Evolutionary conservation across 1,284 basidiomycete species (phyloP), one percentile per base, ranked within the genome.

Genomic region (Thecaphora thlaspeos): DNA sequence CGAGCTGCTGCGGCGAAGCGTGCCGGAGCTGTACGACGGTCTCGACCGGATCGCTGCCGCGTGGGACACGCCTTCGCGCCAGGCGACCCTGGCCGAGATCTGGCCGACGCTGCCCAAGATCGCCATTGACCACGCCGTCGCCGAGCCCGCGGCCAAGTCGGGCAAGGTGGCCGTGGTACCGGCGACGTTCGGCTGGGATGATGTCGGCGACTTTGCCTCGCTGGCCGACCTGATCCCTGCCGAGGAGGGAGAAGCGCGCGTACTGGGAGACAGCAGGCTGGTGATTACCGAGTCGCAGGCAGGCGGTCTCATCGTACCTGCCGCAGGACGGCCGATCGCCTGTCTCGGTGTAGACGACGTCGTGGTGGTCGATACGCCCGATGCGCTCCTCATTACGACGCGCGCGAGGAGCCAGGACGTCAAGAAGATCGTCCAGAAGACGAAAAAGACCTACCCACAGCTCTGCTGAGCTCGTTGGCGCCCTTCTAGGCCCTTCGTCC

Each of bases 101-200:
- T 77, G 76, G 76, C 70, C 71, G 15, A 56, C 44, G 23, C 57
- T 77, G 28, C 67, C 71, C 46, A 77, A 77, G 68, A 77, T 77
- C 37, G 76, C 76, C 12, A 77, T 77, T 40, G 76, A 77, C 50
- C 76, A 77, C 43, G 76, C 76, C 18, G 74, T 77, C 2, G 76
- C 76, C 12, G 76, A 77, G 55, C 76, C 76, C 1, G 76, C 76
- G 11, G 68, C 71, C 34, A 70, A 65, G 43, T 59, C 64, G 11
- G 76, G 76, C 37, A 67, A 72, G 45, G 76, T 77, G 14, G 76
- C 76, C 2, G 76, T 77, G 11, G 63, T 77, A 1, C 76, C 76
- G 0, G 76, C 76, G 28, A 77, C 76, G 2, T 77, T 77, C 28
- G 76, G 76, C 55, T 77, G 76, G 76, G 76, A 77, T 44, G 76